Conservation (phyloP, 768 basidiomycete species). For the Mycena rosella region DNA sequence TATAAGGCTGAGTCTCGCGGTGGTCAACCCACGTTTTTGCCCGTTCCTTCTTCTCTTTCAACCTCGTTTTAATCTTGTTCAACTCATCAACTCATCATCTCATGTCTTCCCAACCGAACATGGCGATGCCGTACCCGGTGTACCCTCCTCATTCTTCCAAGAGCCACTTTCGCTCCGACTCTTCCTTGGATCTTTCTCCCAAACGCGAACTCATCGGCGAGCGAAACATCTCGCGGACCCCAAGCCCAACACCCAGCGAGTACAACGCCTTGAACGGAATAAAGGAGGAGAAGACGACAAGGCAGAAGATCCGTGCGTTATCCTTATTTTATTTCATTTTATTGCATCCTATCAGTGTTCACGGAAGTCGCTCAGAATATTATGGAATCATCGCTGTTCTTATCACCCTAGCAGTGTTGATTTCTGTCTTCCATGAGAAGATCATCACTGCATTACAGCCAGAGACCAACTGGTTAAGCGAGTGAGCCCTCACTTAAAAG, state of each 20-base stretch:
- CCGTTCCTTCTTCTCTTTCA: no score
- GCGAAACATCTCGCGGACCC: constrained; percentile 10
- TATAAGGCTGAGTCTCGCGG: no score
- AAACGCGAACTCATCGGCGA: neutral
- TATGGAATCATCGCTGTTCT: constrained; percentile 47
- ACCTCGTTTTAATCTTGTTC: no score
- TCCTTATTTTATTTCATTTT: neutral
- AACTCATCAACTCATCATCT: neutral
- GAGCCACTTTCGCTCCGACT: neutral
- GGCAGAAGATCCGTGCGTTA: constrained; percentile 28
- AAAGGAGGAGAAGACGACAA: constrained; percentile 22
- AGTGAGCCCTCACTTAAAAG: neutral
- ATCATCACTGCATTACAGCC: constrained; percentile 66
- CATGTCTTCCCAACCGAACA: neutral
- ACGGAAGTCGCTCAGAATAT: constrained; percentile 28
- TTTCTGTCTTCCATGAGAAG: constrained; percentile 58
- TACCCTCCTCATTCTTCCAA: constrained; percentile 1
- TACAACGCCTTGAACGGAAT: constrained; percentile 18
- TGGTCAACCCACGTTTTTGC: no score
- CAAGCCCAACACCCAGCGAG: constrained; percentile 21
- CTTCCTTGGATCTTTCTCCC: neutral
- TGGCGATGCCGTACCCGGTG: constrained; percentile 11
- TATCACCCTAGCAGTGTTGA: constrained; percentile 50
- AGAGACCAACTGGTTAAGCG: constrained; percentile 59
- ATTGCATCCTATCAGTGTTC: no score